A percentile compares a stretch with the other conserved stretches of the same genome.
phyloP scores from a whole-genome alignment of 164 flowering plant genomes.

The Macadamia integrifolia region DNA sequence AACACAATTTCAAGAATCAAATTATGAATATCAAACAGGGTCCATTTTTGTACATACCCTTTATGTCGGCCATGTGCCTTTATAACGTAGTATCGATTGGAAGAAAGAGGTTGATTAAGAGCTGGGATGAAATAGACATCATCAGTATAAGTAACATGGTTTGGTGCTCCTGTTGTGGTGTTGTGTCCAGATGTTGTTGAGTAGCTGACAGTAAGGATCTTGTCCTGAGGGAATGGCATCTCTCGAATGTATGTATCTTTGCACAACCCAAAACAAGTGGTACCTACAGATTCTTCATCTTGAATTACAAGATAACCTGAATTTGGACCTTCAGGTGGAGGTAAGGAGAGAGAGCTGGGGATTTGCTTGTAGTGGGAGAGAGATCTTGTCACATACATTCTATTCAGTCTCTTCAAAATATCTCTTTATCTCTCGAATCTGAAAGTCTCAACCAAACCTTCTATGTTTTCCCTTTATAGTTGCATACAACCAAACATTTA shows the following conservation, averaged over 20 bases:
- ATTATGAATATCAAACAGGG: too few relatives aligned
- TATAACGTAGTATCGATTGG: conserved; percentile 31
- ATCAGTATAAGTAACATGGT: too few relatives aligned
- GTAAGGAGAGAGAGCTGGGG: conserved; percentile 22
- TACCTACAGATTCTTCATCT: conserved; percentile 39
- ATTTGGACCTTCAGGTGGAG: conserved; percentile 52
- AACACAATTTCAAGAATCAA: not conserved
- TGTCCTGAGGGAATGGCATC: conserved; percentile 55
- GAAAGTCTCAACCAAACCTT: too few relatives aligned
- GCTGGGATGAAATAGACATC: conserved; percentile 26
- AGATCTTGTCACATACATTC: conserved; percentile 61
- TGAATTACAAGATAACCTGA: conserved; percentile 44
- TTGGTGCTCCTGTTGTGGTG: too few relatives aligned
- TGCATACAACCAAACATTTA: too few relatives aligned
- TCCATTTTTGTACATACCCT: too few relatives aligned
- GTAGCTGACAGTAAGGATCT: conserved; percentile 25
- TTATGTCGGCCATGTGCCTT: conserved; percentile 3
- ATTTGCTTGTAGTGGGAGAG: conserved; percentile 34
- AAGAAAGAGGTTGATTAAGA: conserved; percentile 31
- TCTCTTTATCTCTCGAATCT: too few relatives aligned
- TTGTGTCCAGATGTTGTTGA: too few relatives aligned
- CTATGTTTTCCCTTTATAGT: too few relatives aligned
- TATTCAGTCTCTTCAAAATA: too few relatives aligned
- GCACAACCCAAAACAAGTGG: conserved; percentile 37
- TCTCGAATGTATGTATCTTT: conserved; percentile 12